A percentile compares a stretch with the other conserved stretches of the same genome.
These are phyloP conservation scores for Heracleum sosnowskyi DNA, from an alignment of 129 eudicot species.

Conservation along the genomic window DNA sequence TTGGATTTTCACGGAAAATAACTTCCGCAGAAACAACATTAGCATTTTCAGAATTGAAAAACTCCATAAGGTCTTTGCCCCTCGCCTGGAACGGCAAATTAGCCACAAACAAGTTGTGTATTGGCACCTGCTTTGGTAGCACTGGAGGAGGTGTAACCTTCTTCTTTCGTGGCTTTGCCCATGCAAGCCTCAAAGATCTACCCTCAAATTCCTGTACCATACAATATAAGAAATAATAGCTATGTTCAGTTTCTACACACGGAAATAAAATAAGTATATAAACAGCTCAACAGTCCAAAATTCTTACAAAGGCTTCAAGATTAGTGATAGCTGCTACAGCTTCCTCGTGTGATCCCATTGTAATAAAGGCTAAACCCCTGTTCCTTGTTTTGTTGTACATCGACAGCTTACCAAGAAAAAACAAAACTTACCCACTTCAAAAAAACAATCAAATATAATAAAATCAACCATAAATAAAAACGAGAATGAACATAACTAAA, in stretches of 20 bases:
- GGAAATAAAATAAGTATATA: not conserved
- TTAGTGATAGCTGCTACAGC: slow-evolving; percentile 63
- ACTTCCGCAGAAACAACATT: slow-evolving; percentile 77
- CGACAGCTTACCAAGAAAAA: slow-evolving; percentile 40
- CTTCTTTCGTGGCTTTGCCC: slow-evolving; percentile 68
- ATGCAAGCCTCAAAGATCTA: slow-evolving; percentile 57
- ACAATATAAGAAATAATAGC: not conserved
- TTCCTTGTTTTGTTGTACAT: slow-evolving; percentile 75
- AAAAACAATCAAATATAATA: slow-evolving; percentile 3
- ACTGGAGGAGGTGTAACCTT: slow-evolving; percentile 32
- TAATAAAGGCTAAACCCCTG: slow-evolving; percentile 79
- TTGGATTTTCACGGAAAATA: slow-evolving; percentile 54
- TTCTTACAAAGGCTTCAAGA: slow-evolving; percentile 71
- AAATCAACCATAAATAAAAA: not conserved
- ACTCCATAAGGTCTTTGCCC: slow-evolving; percentile 70
- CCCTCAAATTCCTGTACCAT: slow-evolving; percentile 68
- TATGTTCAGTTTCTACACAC: not conserved
- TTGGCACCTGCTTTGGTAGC: slow-evolving; percentile 43
- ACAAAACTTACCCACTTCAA: slow-evolving; percentile 5
- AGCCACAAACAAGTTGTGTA: slow-evolving; percentile 77
- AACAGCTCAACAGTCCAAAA: slow-evolving; percentile 12
- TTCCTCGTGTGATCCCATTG: slow-evolving; percentile 84
- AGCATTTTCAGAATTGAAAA: slow-evolving; percentile 48
- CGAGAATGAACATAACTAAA: not conserved
- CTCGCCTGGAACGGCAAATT: slow-evolving; percentile 67